These are phyloP conservation scores for Xylariaceae sp. DNA, from an alignment of 2,329 filamentous ascomycete genomes.

Conservation along the genomic window DNA sequence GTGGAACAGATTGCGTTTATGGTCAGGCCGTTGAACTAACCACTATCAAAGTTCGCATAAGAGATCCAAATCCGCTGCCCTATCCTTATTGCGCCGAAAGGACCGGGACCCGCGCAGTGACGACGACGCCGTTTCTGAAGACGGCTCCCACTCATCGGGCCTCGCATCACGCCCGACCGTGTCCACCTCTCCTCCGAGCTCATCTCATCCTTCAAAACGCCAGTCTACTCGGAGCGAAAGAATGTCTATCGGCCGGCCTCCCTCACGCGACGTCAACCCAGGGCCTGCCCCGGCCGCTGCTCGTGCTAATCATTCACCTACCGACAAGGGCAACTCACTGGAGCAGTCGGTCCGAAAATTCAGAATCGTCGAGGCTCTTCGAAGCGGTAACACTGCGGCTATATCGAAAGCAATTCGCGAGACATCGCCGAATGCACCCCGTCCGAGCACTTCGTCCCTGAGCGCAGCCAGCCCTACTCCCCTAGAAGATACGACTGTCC, in stretches of 20 bases:
- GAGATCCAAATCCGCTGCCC: conserved; percentile 50
- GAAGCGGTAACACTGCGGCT: conserved; percentile 82
- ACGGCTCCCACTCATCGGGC: conserved; percentile 39
- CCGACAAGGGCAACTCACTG: conserved; percentile 54
- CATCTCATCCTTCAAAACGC: conserved; percentile 35
- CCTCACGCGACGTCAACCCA: conserved; percentile 31
- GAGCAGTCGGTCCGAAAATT: conserved; percentile 95
- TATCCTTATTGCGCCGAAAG: conserved; percentile 51
- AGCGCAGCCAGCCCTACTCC: conserved; percentile 39
- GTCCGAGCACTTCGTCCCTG: conserved; percentile 54
- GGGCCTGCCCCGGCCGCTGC: conserved; percentile 6
- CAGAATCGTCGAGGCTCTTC: conserved; percentile 84
- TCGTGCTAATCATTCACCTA: conserved; percentile 20
- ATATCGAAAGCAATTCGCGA: conserved; percentile 83
- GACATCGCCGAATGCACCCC: conserved; percentile 46
- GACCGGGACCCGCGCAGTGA: conserved; percentile 38
- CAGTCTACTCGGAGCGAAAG: conserved; percentile 40
- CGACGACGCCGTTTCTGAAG: conserved; percentile 46
- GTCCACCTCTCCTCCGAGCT: conserved; percentile 32
- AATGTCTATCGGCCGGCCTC: conserved; percentile 43
- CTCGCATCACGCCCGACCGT: conserved; percentile 33
- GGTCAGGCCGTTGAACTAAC: conserved; percentile 9
- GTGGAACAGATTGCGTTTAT: background rate
- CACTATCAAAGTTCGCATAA: conserved; percentile 39
- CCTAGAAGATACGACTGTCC: conserved; percentile 78